Conservation (phyloP, 108 stramenopile genomes). For the Cyclotella distinguenda region DNA sequence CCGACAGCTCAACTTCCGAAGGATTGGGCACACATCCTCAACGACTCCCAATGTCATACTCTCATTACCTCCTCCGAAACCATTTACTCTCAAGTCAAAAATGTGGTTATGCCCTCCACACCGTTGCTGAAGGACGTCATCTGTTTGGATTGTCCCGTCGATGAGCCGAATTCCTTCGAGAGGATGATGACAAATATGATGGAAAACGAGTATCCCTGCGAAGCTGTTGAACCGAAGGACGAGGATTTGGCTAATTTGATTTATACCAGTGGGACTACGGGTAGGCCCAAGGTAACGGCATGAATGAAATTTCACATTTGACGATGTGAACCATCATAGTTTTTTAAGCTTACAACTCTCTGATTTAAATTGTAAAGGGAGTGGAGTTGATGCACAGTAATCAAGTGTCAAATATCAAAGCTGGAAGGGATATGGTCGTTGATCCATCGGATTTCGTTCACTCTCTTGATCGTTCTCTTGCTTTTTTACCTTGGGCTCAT, state of each 20-base stretch:
- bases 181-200: slow-evolving; percentile 49
- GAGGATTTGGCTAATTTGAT: slow-evolving; percentile 93
- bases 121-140: slow-evolving; percentile 67
- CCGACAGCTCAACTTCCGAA: slow-evolving; percentile 74
- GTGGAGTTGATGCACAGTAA: slow-evolving; percentile 87
- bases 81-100: slow-evolving; percentile 68
- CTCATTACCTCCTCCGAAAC: slow-evolving; percentile 83
- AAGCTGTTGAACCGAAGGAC: slow-evolving; percentile 55
- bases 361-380: too few species aligned
- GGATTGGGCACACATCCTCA: slow-evolving; percentile 94
- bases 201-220: slow-evolving; percentile 14
- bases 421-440: slow-evolving; percentile 67
- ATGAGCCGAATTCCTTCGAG: slow-evolving; percentile 73
- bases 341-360: neutral
- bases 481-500: slow-evolving; percentile 96
- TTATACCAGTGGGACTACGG: slow-evolving; percentile 96
- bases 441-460: slow-evolving; percentile 70
- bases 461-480: slow-evolving; percentile 73
- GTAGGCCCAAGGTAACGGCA: slow-evolving; percentile 77
- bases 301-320: neutral
- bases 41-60: slow-evolving; percentile 78
- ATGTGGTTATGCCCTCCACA: slow-evolving; percentile 68
- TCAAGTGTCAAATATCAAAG: slow-evolving; percentile 76
- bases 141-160: slow-evolving; percentile 72
- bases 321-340: neutral